These are phyloP conservation scores for Cymbopogon flexuosus DNA, from an alignment of 202 grass and related monocot species.

Conservation along the genomic window DNA sequence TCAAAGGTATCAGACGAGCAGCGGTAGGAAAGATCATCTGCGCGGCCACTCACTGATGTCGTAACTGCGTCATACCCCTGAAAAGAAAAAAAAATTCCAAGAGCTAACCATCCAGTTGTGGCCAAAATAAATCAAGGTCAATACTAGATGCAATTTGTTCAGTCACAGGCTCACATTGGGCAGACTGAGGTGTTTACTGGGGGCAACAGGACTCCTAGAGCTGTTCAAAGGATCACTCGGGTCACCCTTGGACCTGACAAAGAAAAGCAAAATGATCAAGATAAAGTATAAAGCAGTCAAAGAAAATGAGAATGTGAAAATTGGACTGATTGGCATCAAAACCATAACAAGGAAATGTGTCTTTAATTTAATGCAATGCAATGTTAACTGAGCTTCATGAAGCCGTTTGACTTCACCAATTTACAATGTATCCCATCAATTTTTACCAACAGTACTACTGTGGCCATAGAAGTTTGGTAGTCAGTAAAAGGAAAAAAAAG, in stretches of 20 bases:
- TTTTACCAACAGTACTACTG: not conserved
- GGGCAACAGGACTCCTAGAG: constrained; percentile 38
- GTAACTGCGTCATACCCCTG: constrained; percentile 45
- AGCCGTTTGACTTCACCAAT: not conserved
- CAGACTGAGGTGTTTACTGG: constrained; percentile 34
- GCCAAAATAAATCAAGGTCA: constrained; percentile 3
- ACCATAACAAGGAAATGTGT: constrained; percentile 1
- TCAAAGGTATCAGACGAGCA: constrained; percentile 58
- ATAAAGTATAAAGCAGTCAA: not conserved
- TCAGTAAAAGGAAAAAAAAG: not conserved
- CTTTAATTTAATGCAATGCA: not conserved
- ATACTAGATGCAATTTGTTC: constrained; percentile 5
- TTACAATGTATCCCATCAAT: not conserved
- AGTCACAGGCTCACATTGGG: constrained; percentile 52
- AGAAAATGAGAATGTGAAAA: constrained; percentile 3
- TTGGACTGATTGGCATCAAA: not conserved
- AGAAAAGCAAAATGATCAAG: not conserved
- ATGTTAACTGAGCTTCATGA: not conserved
- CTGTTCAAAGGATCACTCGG: constrained; percentile 46
- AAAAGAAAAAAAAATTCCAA: constrained; percentile 23
- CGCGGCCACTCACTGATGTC: constrained; percentile 57
- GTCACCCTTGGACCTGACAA: constrained; percentile 63
- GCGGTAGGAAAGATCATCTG: constrained; percentile 45
- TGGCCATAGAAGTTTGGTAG: not conserved
- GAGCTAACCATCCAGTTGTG: not conserved